A percentile compares a stretch with the other conserved stretches of the same genome.
Conservation (phyloP, 2,329 filamentous ascomycete species). For the Cercospora beticola region DNA sequence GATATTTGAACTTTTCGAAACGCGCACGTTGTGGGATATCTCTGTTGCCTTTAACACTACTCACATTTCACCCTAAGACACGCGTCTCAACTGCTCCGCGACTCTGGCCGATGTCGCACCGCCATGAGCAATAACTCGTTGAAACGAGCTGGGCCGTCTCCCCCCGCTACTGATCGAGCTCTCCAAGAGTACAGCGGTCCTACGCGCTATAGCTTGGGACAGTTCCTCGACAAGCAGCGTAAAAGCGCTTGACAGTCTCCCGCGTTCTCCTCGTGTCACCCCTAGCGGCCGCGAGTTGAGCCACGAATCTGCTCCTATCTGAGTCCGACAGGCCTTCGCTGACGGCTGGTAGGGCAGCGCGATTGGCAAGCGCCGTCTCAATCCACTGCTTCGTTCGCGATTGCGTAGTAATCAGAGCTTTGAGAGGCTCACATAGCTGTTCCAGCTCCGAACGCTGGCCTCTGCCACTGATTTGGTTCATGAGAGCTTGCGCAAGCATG, state of each 20-base stretch:
- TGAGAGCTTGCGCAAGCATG: constrained; percentile 58
- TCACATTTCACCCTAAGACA: not conserved
- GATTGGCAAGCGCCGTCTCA: constrained; percentile 55
- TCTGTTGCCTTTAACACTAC: not conserved
- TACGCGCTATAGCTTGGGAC: constrained; percentile 26
- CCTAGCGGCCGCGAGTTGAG: constrained; percentile 65
- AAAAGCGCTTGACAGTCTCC: constrained; percentile 69
- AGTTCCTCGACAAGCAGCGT: constrained; percentile 62
- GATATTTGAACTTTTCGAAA: not conserved
- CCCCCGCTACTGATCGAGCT: not conserved
- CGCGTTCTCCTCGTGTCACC: constrained; percentile 62
- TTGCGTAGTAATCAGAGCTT: constrained; percentile 54
- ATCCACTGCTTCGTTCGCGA: constrained; percentile 43
- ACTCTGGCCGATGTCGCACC: not conserved
- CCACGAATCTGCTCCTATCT: constrained; percentile 65
- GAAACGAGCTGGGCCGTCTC: not conserved
- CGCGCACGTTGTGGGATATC: not conserved
- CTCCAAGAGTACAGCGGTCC: not conserved
- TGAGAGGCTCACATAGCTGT: constrained; percentile 67
- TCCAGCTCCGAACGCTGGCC: constrained; percentile 72
- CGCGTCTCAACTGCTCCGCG: not conserved
- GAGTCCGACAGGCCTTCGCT: constrained; percentile 58
- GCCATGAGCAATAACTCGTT: not conserved
- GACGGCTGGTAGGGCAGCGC: constrained; percentile 50
- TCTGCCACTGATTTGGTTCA: constrained; percentile 66